Evolutionary conservation across 768 basidiomycete genomes (phyloP), one percentile per base, ranked within the genome.

Genomic region (Solioccasus polychromus): DNA sequence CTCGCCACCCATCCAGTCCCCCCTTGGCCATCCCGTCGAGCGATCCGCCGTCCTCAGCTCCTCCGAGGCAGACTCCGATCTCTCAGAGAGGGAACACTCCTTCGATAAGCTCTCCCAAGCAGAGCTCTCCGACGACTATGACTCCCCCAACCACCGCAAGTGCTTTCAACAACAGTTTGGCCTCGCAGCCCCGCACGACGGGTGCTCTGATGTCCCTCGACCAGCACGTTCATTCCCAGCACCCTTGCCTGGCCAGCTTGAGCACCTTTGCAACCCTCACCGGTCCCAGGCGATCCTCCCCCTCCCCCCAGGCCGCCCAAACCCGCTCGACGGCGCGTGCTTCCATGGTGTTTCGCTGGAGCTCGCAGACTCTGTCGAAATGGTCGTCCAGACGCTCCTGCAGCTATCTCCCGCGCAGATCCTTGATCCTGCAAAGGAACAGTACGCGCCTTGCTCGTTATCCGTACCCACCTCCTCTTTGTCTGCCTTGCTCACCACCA

Each of bases 391-490:
- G 63, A 94, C 90, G 2, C 78, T 97, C 54, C 77, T 96, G 3
- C 92, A 94, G 58, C 75, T 96, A 52, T 89, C 89, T 0, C 92
- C 93, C 4, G 80, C 87, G 0, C 94, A 97, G 65, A 71, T 96
- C 17, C 76, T 96, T 36, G 92, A 96, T 61, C 82, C 88, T n/a
- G 84, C 87, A 3, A 94, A 89, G 64, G 93, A 97, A 60, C 92
- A 93, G 61, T 88, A 92, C 59, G 87, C 92, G 2, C 86, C 90
- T 20, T 95, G 90, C 63, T 79, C 92, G 2, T 67, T 97, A 20
- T 83, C 89, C 29, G 79, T 96, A 35, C 94, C 93, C 9, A 88
- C 88, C 0, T 79, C 92, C 6, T 90, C 86, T 53, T 77, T 97
- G 67, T 88, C 89, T 15, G 89, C 91, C 30, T 75, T 97, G 63